A percentile compares a stretch with the other conserved stretches of the same genome.
Evolutionary conservation across 2,329 filamentous ascomycete genomes (phyloP).

Genomic region (Ophiocordyceps unilateralis): DNA sequence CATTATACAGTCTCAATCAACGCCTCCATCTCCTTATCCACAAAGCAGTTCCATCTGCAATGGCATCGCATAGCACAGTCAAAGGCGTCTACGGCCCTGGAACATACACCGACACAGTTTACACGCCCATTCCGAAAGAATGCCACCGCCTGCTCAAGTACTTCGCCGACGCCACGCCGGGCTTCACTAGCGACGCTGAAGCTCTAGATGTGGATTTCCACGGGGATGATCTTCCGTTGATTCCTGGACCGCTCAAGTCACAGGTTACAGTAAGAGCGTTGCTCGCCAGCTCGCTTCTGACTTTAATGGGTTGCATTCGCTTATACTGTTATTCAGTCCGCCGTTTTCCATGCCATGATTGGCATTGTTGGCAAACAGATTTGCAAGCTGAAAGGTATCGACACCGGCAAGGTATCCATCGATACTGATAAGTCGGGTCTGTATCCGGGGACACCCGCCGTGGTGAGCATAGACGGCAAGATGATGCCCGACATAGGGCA

Average conservation of each 20-base stretch:
- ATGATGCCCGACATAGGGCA: neutral
- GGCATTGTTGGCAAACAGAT: slow-evolving; percentile 19
- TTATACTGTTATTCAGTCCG: slow-evolving; percentile 3
- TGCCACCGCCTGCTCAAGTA: slow-evolving; percentile 14
- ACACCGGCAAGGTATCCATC: slow-evolving; percentile 16
- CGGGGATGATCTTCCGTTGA: slow-evolving; percentile 13
- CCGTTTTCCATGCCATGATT: slow-evolving; percentile 16
- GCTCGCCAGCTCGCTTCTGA: neutral
- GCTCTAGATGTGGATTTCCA: slow-evolving; percentile 13
- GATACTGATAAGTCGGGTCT: slow-evolving; percentile 28
- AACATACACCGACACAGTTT: slow-evolving; percentile 11
- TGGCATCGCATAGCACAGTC: neutral
- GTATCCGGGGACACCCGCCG: slow-evolving; percentile 7
- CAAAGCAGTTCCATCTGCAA: too few relatives aligned
- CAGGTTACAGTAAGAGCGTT: slow-evolving; percentile 9
- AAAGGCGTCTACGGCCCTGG: slow-evolving; percentile 14
- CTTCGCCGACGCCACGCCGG: slow-evolving; percentile 13
- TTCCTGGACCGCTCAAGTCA: slow-evolving; percentile 19
- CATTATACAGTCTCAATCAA: too few relatives aligned
- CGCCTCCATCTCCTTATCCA: too few relatives aligned
- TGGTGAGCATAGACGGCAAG: slow-evolving; percentile 1
- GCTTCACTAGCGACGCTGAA: slow-evolving; percentile 13
- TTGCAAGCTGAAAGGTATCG: slow-evolving; percentile 12
- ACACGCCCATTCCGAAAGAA: slow-evolving; percentile 12
- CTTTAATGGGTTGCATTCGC: too few relatives aligned